Conservation (phyloP, 176 grass and related monocot species). For the Oryza glumipatula region DNA sequence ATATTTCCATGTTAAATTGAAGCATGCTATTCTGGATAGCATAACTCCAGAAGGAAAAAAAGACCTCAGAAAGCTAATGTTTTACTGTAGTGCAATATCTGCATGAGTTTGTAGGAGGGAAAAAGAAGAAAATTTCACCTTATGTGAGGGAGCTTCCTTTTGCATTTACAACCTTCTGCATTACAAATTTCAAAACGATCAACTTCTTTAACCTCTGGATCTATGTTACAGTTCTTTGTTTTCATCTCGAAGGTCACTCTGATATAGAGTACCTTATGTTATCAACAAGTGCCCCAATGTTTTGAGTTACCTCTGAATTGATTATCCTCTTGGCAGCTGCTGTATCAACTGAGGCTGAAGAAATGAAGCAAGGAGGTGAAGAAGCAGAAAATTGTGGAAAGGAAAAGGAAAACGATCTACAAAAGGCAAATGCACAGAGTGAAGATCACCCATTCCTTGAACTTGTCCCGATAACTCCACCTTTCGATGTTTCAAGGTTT, state of each 20-base stretch:
- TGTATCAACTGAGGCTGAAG: constrained; percentile 52
- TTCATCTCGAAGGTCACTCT: not conserved
- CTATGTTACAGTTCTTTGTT: constrained; percentile 10
- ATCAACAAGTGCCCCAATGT: constrained; percentile 1
- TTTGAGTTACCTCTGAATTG: constrained; percentile 33
- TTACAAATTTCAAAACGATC: not conserved
- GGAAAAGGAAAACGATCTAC: constrained; percentile 71
- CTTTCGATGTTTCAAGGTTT: constrained; percentile 70
- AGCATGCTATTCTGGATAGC: not conserved
- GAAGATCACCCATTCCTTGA: constrained; percentile 57
- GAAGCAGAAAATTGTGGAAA: constrained; percentile 52
- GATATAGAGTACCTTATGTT: not conserved
- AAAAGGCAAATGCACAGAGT: constrained; percentile 56
- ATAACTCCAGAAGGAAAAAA: not conserved
- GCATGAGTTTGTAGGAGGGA: not conserved
- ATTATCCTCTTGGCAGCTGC: constrained; percentile 41
- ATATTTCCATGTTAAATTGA: constrained; percentile 1
- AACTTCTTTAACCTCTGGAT: not conserved
- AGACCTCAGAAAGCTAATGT: not conserved
- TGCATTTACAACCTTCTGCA: not conserved
- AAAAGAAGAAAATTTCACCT: not conserved
- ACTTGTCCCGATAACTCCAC: constrained; percentile 75
- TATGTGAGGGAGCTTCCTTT: not conserved
- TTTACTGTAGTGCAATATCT: constrained; percentile 1
- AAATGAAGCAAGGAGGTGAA: constrained; percentile 62